phyloP scores from a whole-genome alignment of 2,329 filamentous ascomycete genomes.

The Alternaria consortialis region DNA sequence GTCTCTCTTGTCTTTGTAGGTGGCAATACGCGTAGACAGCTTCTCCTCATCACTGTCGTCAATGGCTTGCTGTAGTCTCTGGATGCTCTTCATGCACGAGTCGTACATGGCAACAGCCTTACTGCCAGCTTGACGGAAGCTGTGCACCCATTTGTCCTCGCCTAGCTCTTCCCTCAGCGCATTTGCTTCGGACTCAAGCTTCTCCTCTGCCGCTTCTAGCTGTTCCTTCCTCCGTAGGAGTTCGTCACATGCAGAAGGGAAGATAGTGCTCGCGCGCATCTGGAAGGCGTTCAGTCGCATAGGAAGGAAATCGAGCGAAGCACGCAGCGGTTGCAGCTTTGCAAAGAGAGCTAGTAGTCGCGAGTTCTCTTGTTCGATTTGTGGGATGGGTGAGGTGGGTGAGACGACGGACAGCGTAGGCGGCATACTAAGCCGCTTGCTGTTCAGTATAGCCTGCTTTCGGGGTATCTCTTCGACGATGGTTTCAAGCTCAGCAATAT shows the following conservation, averaged over 20 bases:
- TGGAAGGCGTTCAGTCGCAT: slow-evolving; percentile 93
- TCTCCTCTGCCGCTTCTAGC: slow-evolving; percentile 86
- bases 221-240: slow-evolving; percentile 76
- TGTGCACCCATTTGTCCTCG: slow-evolving; percentile 94
- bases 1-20: slow-evolving; percentile 91
- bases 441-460: slow-evolving; percentile 60
- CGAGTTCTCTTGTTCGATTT: slow-evolving; percentile 79
- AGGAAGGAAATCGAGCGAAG: slow-evolving; percentile 92
- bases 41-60: slow-evolving; percentile 77
- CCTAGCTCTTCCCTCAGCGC: slow-evolving; percentile 87
- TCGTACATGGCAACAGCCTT: slow-evolving; percentile 98
- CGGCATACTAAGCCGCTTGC: slow-evolving; percentile 74
- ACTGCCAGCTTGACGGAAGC: slow-evolving; percentile 90
- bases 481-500: slow-evolving; percentile 89
- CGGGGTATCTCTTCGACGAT: slow-evolving; percentile 88
- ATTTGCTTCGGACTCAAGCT: slow-evolving; percentile 89
- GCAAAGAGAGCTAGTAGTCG: slow-evolving; percentile 90
- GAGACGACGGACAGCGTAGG: slow-evolving; percentile 66
- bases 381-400: slow-evolving; percentile 65
- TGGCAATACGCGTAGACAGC: slow-evolving; percentile 75
- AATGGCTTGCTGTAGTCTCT: slow-evolving; percentile 81
- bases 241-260: slow-evolving; percentile 91
- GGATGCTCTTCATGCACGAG: slow-evolving; percentile 86
- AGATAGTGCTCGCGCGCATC: slow-evolving; percentile 75
- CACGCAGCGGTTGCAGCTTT: slow-evolving; percentile 90